These are phyloP conservation scores for Paxillus involutus DNA, from an alignment of 768 basidiomycete species.

Conservation along the genomic window DNA sequence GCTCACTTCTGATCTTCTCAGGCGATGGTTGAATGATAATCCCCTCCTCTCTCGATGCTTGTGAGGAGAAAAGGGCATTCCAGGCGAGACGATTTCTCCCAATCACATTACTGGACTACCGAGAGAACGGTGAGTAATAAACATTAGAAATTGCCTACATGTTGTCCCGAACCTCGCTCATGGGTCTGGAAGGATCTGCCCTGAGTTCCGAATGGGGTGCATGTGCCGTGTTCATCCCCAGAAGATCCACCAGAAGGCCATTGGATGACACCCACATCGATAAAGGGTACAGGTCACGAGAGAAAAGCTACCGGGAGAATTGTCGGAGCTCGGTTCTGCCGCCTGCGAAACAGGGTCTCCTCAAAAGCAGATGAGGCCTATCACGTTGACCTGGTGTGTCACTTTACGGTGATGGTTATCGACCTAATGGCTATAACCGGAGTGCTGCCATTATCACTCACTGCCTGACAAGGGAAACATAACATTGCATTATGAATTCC, in stretches of 20 bases:
- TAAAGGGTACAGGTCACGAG: background rate
- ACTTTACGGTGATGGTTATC: background rate
- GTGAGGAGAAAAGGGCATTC: background rate
- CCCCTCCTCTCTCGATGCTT: constrained; percentile 1
- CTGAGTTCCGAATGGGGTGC: background rate
- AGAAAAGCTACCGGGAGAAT: background rate
- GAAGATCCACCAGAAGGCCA: background rate
- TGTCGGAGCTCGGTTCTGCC: background rate
- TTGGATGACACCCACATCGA: background rate
- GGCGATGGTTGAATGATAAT: too few species aligned
- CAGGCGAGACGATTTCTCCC: background rate
- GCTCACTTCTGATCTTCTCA: background rate
- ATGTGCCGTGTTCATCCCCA: background rate
- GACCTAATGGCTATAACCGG: background rate
- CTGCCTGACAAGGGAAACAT: background rate
- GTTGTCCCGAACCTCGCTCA: background rate
- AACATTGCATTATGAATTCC: too few species aligned
- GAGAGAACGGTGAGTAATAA: background rate
- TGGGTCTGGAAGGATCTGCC: background rate
- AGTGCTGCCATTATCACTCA: background rate
- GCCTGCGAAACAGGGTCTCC: background rate
- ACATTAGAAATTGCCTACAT: background rate
- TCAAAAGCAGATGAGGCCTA: background rate
- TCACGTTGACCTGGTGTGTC: background rate
- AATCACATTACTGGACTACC: background rate